Evolutionary conservation across 345 rosid species (phyloP), one percentile per base, ranked within the genome.

Genomic region (Turritis glabra): DNA sequence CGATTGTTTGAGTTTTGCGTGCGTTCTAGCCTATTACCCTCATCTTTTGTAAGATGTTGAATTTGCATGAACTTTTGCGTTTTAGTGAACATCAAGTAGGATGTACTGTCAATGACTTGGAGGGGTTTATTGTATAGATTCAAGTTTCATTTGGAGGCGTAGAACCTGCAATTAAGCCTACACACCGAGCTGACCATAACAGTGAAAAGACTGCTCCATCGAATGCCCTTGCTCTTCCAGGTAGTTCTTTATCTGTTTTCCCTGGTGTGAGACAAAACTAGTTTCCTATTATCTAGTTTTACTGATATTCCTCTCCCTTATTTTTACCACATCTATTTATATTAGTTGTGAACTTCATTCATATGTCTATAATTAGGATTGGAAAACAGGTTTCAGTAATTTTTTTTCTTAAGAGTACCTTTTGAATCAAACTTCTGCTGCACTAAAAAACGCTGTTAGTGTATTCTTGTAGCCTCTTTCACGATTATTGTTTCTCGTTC

Each of bases 221-320:
- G 3, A 80, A 60, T 52, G 80, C 54, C 61, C 92, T 93, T 58
- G 81, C 90, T 27, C 93, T 93, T 80, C 79, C 94, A 62, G 90
- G 40, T 56, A 4, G 5, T 17, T 30, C 4, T 30, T n/a, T 53
- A 53, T 14, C 59, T 53, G 33, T 14, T 53, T 6, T 52, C 32
- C 17, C 32, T 52, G 8, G n/a, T 51, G 97, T 69, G 64, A 43
- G 43, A 13, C 55, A 14, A 41, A 38, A 41, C 18, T 53, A 23
- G 61, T 15, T 51, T 50, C 17, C 3, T 19, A 37, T 67, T 7
- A 27, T 48, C 19, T 63, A 18, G 26, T 63, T 43, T 26, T 41
- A 7, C 8, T 26, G 11, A 17, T 1, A 10, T 30, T 18, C 6
- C 13, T 65, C 13, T 8, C 4, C 29, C 27, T 8, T 27, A 30